Base-by-base conservation (phyloP, 75 land plant species). In the Pinus albicaulis region DNA sequence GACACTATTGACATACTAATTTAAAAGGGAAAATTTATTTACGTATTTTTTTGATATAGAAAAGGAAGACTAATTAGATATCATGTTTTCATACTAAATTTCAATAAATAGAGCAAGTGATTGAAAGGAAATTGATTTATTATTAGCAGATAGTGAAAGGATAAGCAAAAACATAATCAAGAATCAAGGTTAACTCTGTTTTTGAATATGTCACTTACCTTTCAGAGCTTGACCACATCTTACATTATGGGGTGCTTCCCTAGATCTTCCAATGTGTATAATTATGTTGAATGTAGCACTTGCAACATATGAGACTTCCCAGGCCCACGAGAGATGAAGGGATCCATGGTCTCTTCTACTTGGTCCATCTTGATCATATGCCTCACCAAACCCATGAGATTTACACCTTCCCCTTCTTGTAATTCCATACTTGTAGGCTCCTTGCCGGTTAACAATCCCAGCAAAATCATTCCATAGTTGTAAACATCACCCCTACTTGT, bases 331-430 rank as follows among this genome's bases (percentile, higher is more conserved):
- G 77, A 57, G 12, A 56, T 59, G 44, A 86, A 55, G 52, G 83
- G 74, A 79, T 89, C 90, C 58, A 86, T 81, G 60, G 81, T 77
- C 57, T 83, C 82, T 26, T 72, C 87, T 26, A 68, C 82, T 72
- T 74, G 70, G 13, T 81, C 89, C 48, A 70, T 71, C 56, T 61
- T 77, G 8, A 87, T 77, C 83, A 82, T 82, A 71, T 83, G 82
- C 60, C 76, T 76, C 74, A 87, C 88, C 91, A 93, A 93, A 0
- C 93, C 91, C 0, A 89, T 88, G 62, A 91, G 63, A 74, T 92
- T 87, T 5, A 87, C 91, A 55, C 86, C 92, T 17, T 92, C 93
- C 34, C 80, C 69, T 38, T 79, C 84, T 70, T 88, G 82, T 55
- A 89, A 77, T 7, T 90, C 92, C 20, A 77, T 79, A 4, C 95